Evolutionary conservation across 805 yeast species (phyloP), one percentile per base, ranked within the genome.

Genomic region (Ogataea nitratoaversa): DNA sequence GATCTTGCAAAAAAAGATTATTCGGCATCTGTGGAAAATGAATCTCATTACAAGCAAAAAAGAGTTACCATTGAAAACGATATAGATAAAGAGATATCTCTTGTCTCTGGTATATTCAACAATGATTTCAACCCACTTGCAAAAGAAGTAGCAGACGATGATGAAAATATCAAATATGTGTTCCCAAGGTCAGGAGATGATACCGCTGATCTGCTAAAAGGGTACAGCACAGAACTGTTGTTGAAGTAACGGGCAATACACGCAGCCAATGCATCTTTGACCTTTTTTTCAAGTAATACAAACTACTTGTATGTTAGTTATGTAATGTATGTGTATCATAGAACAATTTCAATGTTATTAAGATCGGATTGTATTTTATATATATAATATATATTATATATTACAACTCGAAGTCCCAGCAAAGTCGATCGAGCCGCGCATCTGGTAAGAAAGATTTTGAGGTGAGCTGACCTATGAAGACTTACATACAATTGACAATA

Each of bases 21-120:
- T 32, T 41, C 25, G 34, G 22, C 43, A 35, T 23, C 32, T 29
- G 27, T 16, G 31, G 31, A 11, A 29, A 19, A 22, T 30, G 22
- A 30, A 17, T 8, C 30, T 30, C 24, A 22, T 22, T 22, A 8
- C 11, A 22, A 22, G 11, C 25, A 8, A 11, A 11, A 11, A 22
- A 22, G 25, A 22, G 11, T 7, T 8, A 20, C 13, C 34, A 13
- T 12, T 32, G 30, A 28, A 19, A 19, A 5, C n/a, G 20, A 19
- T 6, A 19, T 12, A n/a, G 33, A 32, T 30, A 12, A 20, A 31
- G 30, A 18, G 24, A 25, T 20, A 4, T 29, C 32, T 14, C 19
- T 29, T 29, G 32, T 9, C 16, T 14, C 11, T 29, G 19, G 18
- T 14, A 16, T 29, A 29, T n/a, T 29, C 16, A 19, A 29, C 16